These are phyloP conservation scores for Daldinia sp. DNA, from an alignment of 2,329 filamentous ascomycete species.

Conservation along the genomic window DNA sequence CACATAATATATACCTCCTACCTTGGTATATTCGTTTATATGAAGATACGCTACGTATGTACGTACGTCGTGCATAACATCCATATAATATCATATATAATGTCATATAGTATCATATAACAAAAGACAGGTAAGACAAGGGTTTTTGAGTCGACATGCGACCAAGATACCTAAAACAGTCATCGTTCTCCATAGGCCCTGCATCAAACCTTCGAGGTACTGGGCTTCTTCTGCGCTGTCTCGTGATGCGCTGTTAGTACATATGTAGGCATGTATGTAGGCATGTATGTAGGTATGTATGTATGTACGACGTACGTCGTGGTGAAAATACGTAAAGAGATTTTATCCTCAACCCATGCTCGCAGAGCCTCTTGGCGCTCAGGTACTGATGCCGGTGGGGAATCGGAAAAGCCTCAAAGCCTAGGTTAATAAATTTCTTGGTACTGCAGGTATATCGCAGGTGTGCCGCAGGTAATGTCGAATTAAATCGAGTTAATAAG, in stretches of 20 bases:
- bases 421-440: background rate
- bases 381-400: constrained; percentile 26
- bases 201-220: constrained; percentile 4
- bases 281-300: constrained; percentile 5
- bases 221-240: constrained; percentile 20
- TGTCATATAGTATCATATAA: background rate
- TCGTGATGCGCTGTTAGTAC: constrained; percentile 35
- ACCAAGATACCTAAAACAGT: constrained; percentile 34
- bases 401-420: constrained; percentile 21
- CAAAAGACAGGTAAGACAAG: constrained; percentile 5
- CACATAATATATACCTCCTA: background rate
- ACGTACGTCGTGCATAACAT: background rate
- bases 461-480: constrained; percentile 11
- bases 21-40: background rate
- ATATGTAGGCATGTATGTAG: background rate
- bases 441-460: constrained; percentile 1
- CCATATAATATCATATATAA: background rate
- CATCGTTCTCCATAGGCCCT: constrained; percentile 24
- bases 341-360: constrained; percentile 35
- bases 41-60: background rate
- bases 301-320: constrained; percentile 13
- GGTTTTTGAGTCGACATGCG: constrained; percentile 23
- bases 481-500: constrained; percentile 27
- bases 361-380: constrained; percentile 36
- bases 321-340: constrained; percentile 16